Percentiles rank a stretch among this genome's conserved stretches.
Conservation (phyloP, 768 basidiomycete genomes). For the Neoboletus brunneissimus region DNA sequence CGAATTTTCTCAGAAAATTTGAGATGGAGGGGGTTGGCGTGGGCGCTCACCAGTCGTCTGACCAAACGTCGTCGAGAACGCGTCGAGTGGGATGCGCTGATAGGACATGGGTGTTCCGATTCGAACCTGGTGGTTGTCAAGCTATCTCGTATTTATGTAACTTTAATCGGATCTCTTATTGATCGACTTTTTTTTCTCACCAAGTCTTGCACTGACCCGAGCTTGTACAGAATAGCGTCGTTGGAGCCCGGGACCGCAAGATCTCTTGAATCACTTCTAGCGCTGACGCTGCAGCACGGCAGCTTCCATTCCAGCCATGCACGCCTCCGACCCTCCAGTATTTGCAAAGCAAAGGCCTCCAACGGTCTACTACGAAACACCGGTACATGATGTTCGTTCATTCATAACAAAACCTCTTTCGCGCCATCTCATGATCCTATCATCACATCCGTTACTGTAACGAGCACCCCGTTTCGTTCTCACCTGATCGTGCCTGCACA, state of each 20-base stretch:
- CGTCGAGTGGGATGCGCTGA: conserved; percentile 43
- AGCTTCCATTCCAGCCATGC: no score
- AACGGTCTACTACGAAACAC: background rate
- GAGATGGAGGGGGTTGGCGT: background rate
- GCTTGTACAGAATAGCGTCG: background rate
- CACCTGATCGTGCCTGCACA: background rate
- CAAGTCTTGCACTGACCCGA: no score
- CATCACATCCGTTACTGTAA: background rate
- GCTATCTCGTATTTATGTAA: background rate
- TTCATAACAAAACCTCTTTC: background rate
- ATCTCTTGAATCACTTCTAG: no score
- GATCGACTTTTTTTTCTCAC: background rate
- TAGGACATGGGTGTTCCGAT: conserved; percentile 38
- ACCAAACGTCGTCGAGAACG: conserved; percentile 48
- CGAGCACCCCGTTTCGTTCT: background rate
- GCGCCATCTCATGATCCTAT: background rate
- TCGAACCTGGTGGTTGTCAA: no score
- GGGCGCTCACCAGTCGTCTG: conserved; percentile 46
- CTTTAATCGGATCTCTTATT: background rate
- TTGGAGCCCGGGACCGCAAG: background rate
- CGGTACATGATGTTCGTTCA: background rate
- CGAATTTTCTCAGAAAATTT: background rate
- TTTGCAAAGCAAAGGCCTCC: background rate
- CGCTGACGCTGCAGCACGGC: no score
- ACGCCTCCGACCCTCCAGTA: no score